These are phyloP conservation scores for Nectriaceae sp. DNA, from an alignment of 2,329 filamentous ascomycete genomes.

Conservation along the genomic window DNA sequence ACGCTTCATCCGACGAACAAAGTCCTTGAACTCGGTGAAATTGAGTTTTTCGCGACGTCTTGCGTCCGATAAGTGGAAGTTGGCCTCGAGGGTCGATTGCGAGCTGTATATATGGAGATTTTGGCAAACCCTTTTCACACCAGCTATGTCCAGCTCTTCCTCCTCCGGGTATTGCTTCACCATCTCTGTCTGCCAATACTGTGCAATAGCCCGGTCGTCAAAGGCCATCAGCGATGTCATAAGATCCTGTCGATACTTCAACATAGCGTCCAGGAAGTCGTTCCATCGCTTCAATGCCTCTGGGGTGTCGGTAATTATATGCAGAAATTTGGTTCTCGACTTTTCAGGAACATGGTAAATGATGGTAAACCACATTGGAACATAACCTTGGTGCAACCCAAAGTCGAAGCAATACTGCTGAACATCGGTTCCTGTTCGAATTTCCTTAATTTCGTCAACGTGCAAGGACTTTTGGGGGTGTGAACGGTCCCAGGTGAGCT, in stretches of 20 bases:
- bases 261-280: conserved; percentile 78
- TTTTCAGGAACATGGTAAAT: conserved; percentile 80
- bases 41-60: conserved; percentile 66
- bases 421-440: conserved; percentile 80
- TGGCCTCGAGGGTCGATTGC: conserved; percentile 68
- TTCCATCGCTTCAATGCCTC: conserved; percentile 79
- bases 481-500: conserved; percentile 80
- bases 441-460: conserved; percentile 93
- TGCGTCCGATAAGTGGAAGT: conserved; percentile 74
- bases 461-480: conserved; percentile 84
- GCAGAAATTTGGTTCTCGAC: conserved; percentile 82
- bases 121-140: conserved; percentile 81
- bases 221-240: conserved; percentile 90
- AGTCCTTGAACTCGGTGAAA: conserved; percentile 80
- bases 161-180: conserved; percentile 60
- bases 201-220: conserved; percentile 76
- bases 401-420: conserved; percentile 88
- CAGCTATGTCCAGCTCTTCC: conserved; percentile 74
- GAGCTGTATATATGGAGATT: conserved; percentile 92
- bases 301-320: conserved; percentile 78
- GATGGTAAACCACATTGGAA: conserved; percentile 83
- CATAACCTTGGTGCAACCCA: conserved; percentile 63
- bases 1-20: conserved; percentile 81
- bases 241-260: conserved; percentile 82
- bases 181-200: conserved; percentile 88